These are phyloP conservation scores for Umbelopsis sp. DNA, from an alignment of 371 early-diverging fungal genomes.

Conservation along the genomic window DNA sequence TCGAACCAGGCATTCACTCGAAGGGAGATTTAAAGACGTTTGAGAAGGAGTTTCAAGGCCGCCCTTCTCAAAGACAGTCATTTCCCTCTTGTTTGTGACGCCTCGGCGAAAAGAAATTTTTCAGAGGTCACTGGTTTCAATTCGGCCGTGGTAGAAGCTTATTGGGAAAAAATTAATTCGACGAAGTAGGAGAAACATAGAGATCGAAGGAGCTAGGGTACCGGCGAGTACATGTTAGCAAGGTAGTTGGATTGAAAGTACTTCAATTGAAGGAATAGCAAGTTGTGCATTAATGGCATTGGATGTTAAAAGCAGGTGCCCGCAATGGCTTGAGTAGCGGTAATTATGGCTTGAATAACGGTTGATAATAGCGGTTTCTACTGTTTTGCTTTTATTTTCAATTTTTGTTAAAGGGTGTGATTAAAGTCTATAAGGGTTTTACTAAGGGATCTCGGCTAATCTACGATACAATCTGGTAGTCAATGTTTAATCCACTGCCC, in stretches of 20 bases:
- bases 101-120: slow-evolving; percentile 11
- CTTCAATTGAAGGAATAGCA: too few species aligned
- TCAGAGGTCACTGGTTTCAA: background rate
- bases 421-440: too few species aligned
- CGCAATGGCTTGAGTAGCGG: too few species aligned
- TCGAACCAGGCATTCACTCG: slow-evolving; percentile 7
- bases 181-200: background rate
- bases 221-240: too few species aligned
- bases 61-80: background rate
- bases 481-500: slow-evolving; percentile 41
- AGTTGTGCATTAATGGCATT: too few species aligned
- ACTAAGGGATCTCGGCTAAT: background rate
- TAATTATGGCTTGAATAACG: too few species aligned
- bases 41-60: background rate
- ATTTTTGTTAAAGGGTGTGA: too few species aligned
- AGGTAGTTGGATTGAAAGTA: too few species aligned
- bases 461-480: slow-evolving; percentile 38
- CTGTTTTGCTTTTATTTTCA: too few species aligned
- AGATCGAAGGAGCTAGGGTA: too few species aligned
- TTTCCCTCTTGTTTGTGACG: background rate
- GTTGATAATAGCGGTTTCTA: too few species aligned
- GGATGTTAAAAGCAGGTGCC: too few species aligned
- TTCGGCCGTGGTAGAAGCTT: background rate
- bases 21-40: background rate
- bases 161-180: background rate